Percentiles rank a stretch among this genome's conserved stretches.
Evolutionary conservation across 768 basidiomycete genomes (phyloP).

Genomic region (Cyclocybe cylindracea): DNA sequence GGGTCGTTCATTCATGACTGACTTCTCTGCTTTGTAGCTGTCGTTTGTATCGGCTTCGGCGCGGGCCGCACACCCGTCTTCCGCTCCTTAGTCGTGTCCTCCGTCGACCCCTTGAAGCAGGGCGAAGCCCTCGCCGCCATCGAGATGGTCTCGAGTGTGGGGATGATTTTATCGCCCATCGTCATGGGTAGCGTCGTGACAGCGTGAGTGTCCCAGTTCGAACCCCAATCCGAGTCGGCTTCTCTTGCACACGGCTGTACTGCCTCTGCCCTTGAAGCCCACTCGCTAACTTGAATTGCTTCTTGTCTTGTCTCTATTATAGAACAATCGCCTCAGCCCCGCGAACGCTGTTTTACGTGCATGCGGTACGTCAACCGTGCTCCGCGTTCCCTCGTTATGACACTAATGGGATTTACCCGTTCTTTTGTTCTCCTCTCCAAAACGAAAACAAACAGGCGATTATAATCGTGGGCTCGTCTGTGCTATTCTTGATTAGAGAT

Average conservation of each 20-base stretch:
- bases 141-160: slow-evolving; percentile 8
- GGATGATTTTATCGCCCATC: slow-evolving; percentile 6
- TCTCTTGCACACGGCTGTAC: too few relatives aligned
- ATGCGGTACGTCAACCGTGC: slow-evolving; percentile 2
- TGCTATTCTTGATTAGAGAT: slow-evolving; percentile 9
- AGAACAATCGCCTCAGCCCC: slow-evolving; percentile 8
- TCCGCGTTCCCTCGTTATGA: not conserved
- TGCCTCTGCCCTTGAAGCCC: too few relatives aligned
- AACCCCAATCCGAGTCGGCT: not conserved
- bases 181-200: slow-evolving; percentile 11
- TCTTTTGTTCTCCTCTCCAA: not conserved
- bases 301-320: not conserved
- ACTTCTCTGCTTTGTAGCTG: not conserved
- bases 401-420: not conserved
- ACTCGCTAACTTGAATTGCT: not conserved
- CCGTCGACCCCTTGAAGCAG: slow-evolving; percentile 14
- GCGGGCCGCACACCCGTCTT: slow-evolving; percentile 8
- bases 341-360: slow-evolving; percentile 9
- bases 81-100: slow-evolving; percentile 12
- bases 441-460: not conserved
- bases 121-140: slow-evolving; percentile 11
- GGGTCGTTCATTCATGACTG: not conserved
- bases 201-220: not conserved
- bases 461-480: slow-evolving; percentile 3
- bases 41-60: slow-evolving; percentile 12